Evolutionary conservation across 208 protist species (phyloP).

Genomic region (Phytomonas sp.): DNA sequence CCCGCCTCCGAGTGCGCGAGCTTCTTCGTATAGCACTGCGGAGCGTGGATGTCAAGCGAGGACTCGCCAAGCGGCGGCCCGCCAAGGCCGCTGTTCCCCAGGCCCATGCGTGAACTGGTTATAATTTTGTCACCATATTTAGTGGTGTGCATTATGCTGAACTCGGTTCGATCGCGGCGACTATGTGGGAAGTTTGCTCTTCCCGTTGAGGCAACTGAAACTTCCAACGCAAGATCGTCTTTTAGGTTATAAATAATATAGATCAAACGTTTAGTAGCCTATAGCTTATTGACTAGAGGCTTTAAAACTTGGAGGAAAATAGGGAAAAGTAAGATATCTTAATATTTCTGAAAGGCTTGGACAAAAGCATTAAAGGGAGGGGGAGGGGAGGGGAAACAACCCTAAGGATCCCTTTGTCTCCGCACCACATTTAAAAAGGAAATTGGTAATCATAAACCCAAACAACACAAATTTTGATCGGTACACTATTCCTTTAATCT

Average conservation of each 20-base stretch:
- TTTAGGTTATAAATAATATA: background rate
- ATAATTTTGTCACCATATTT: too few species aligned
- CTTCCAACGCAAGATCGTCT: background rate
- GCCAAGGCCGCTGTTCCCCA: conserved; percentile 81
- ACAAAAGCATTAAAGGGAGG: background rate
- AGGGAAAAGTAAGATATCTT: background rate
- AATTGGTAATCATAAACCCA: conserved; percentile 5
- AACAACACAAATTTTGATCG: background rate
- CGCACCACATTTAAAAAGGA: background rate
- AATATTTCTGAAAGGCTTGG: background rate
- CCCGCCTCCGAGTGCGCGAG: conserved; percentile 65
- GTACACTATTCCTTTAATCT: background rate
- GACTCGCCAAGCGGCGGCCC: conserved; percentile 78
- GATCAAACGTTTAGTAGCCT: background rate
- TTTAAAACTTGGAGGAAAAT: background rate
- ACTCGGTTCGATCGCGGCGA: too few species aligned
- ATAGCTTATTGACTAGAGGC: background rate
- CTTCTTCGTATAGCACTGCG: conserved; percentile 88
- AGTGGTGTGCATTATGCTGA: too few species aligned
- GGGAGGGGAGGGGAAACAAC: background rate
- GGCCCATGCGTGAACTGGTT: conserved; percentile 19
- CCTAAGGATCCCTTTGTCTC: background rate
- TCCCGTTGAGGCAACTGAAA: background rate
- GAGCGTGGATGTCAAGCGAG: conserved; percentile 81
- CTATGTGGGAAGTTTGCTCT: too few species aligned